phyloP scores from a whole-genome alignment of 106 monocot species.

The Cymbidium sinense region DNA sequence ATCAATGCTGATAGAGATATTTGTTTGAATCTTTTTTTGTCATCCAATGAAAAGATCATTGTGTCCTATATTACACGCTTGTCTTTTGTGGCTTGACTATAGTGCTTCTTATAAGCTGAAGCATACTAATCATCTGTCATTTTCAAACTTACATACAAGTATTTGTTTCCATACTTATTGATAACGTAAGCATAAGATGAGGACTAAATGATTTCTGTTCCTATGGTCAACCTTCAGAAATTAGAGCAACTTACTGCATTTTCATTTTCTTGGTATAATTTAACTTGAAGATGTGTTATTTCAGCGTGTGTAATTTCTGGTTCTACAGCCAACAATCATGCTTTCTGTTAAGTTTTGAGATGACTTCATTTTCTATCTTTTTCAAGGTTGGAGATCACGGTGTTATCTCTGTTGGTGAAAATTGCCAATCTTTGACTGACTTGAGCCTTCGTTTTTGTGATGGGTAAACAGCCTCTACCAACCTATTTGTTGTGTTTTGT shows the following conservation, averaged over 20 bases:
- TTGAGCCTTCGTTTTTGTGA: constrained; percentile 83
- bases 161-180: not conserved
- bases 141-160: not conserved
- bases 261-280: not conserved
- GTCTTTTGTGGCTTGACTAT: not conserved
- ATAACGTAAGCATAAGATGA: not conserved
- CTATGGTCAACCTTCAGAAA: not conserved
- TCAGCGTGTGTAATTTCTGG: not conserved
- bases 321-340: not conserved
- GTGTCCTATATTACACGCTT: not conserved
- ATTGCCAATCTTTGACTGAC: constrained; percentile 71
- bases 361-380: constrained; percentile 6
- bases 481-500: not conserved
- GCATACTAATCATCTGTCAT: not conserved
- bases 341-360: not conserved
- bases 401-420: constrained; percentile 62
- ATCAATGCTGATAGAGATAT: not conserved
- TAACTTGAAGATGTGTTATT: not conserved
- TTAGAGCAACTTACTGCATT: not conserved
- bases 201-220: not conserved
- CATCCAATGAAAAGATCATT: not conserved
- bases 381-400: constrained; percentile 78
- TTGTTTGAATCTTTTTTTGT: not conserved
- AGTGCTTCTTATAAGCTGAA: not conserved
- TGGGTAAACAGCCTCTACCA: constrained; percentile 39